A percentile compares a stretch with the other conserved stretches of the same genome.
Conservation (phyloP, 1,284 basidiomycete species). For the Puccinia hordei region DNA sequence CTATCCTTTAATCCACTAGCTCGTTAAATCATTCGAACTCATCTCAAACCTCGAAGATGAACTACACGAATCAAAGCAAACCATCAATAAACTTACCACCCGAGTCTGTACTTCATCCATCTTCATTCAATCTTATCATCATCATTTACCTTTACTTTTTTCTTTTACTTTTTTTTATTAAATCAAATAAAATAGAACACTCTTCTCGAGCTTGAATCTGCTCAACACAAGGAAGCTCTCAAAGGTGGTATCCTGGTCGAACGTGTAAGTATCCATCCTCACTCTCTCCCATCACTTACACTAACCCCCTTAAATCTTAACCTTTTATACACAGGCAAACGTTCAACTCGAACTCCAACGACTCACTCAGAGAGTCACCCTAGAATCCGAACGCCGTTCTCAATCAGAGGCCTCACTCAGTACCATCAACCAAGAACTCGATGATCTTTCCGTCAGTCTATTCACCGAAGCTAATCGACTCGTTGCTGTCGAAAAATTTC, state of each 20-base stretch:
- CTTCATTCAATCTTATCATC: too few relatives aligned
- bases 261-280: slow-evolving; percentile 54
- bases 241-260: slow-evolving; percentile 85
- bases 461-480: slow-evolving; percentile 62
- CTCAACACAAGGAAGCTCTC: slow-evolving; percentile 74
- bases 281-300: background rate
- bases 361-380: slow-evolving; percentile 88
- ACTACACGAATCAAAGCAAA: slow-evolving; percentile 66
- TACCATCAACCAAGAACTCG: slow-evolving; percentile 76
- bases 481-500: slow-evolving; percentile 81
- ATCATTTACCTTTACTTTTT: too few relatives aligned
- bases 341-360: slow-evolving; percentile 89
- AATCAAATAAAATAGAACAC: too few relatives aligned
- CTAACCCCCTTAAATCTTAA: background rate
- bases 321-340: slow-evolving; percentile 64
- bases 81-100: slow-evolving; percentile 61
- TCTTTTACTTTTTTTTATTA: too few relatives aligned
- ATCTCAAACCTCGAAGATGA: slow-evolving; percentile 92
- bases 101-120: slow-evolving; percentile 54
- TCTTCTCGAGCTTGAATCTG: slow-evolving; percentile 72
- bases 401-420: slow-evolving; percentile 78
- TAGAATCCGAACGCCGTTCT: slow-evolving; percentile 81
- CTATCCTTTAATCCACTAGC: slow-evolving; percentile 69
- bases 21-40: slow-evolving; percentile 86
- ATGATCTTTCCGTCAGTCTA: slow-evolving; percentile 81